Conservation (phyloP, 1,284 basidiomycete genomes). For the Ganoderma leucocontextum region DNA sequence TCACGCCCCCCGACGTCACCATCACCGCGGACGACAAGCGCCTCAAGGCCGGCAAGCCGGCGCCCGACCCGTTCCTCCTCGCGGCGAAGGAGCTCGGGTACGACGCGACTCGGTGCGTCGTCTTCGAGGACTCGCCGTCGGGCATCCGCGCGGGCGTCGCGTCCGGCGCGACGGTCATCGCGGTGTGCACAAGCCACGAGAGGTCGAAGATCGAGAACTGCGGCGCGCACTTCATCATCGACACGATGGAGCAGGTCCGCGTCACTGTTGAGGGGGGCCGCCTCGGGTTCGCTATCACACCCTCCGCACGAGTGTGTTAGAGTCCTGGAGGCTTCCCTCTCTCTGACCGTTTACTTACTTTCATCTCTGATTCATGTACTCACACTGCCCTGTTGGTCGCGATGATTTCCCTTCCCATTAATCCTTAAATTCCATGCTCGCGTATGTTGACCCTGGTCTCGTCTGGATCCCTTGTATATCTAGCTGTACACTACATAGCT, state of each 20-base stretch:
- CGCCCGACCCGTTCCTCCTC: slow-evolving; percentile 79
- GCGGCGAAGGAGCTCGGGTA: slow-evolving; percentile 78
- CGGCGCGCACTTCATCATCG: slow-evolving; percentile 74
- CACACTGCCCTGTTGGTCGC: background rate
- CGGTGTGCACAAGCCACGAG: slow-evolving; percentile 76
- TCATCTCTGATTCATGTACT: background rate
- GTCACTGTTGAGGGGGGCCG: slow-evolving; percentile 51
- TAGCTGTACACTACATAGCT: slow-evolving; percentile 1
- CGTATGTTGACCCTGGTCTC: background rate
- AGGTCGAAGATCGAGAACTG: slow-evolving; percentile 63
- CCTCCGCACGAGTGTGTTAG: background rate
- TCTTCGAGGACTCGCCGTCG: slow-evolving; percentile 80
- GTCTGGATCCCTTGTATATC: slow-evolving; percentile 6
- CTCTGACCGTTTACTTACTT: background rate
- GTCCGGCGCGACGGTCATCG: slow-evolving; percentile 78
- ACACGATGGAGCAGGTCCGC: slow-evolving; percentile 63
- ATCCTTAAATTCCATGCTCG: background rate
- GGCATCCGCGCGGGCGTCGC: slow-evolving; percentile 80
- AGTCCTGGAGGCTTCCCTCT: background rate
- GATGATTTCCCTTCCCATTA: background rate
- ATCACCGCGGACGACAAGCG: slow-evolving; percentile 84
- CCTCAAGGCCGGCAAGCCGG: slow-evolving; percentile 71
- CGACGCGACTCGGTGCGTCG: slow-evolving; percentile 64
- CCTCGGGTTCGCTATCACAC: slow-evolving; percentile 49
- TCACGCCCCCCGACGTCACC: slow-evolving; percentile 74